Base-by-base conservation (phyloP, 2,329 filamentous ascomycete species). In the Ophiostoma pallidulum region DNA sequence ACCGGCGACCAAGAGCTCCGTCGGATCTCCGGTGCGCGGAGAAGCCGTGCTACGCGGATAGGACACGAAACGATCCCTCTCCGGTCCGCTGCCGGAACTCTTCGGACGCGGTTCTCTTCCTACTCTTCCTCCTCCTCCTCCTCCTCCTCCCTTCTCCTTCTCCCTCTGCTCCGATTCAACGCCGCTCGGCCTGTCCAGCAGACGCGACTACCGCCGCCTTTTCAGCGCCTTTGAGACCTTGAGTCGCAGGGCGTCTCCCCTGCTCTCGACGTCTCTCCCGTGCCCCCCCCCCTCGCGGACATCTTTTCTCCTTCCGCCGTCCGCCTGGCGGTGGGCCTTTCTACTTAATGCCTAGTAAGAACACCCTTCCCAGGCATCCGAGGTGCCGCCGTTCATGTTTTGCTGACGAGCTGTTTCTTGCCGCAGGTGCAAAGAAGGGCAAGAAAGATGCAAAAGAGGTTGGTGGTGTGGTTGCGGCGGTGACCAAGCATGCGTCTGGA, bases 391-490 rank as follows among this genome's bases (percentile, higher is more conserved):
- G 10, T 38, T 19, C 19, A 29, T n/a, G 2, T 24, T 13, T 8
- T 28, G 14, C 41, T 51, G 20, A 45, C 33, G 18, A 32, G 6
- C 20, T 9, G n/a, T n/a, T 40, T 26, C 18, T 28, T 31, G 18
- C 31, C 32, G 24, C 19, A 56, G 54, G 48, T 51, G 44, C 48
- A 38, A 74, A 74, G 67, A 75, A 74, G 62, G 65, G 72, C 58
- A 72, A 66, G 62, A 77, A 74, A 65, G 64, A 75, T 73, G 72
- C 67, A 60, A 75, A 68, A 70, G 71, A 75, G 58, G 64, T 63
- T 58, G 69, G 71, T 57, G 69, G 71, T 56, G 72, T 75, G 57
- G 67, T 70, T 56, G 71, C 72, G 41, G 72, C 71, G 63, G 68
- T 75, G 65, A 74, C 69, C 53, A 73, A 70, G 59, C 71, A 76